Conservation (phyloP, 2,329 filamentous ascomycete genomes). For the Pyricularia grisea region DNA sequence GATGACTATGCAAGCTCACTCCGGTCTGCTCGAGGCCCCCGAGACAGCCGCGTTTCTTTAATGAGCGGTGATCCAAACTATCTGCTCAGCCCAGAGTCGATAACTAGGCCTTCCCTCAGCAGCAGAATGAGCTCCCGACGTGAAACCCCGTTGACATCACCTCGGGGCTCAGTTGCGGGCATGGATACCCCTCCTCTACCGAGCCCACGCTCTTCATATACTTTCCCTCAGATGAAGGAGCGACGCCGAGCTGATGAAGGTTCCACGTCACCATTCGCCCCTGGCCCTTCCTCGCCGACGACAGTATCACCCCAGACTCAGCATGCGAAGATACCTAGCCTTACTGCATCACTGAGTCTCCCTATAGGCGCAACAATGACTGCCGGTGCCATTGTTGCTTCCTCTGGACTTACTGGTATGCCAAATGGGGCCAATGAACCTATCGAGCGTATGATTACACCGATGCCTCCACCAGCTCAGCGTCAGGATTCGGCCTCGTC, state of each 20-base stretch:
- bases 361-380: background rate
- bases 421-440: background rate
- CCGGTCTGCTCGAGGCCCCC: conserved; percentile 18
- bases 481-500: conserved; percentile 12
- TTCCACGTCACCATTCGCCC: background rate
- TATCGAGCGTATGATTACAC: conserved; percentile 15
- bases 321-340: background rate
- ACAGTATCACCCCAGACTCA: background rate
- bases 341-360: background rate
- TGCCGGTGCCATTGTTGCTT: background rate
- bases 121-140: conserved; percentile 23
- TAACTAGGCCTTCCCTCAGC: conserved; percentile 6
- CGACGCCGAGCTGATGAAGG: background rate
- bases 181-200: conserved; percentile 9
- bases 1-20: conserved; percentile 25
- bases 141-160: conserved; percentile 23
- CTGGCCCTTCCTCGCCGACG: background rate
- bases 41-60: conserved; percentile 22
- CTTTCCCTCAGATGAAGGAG: conserved; percentile 2
- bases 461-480: conserved; percentile 12
- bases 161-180: conserved; percentile 12
- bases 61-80: conserved; percentile 22
- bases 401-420: background rate
- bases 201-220: conserved; percentile 11
- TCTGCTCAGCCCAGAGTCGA: conserved; percentile 14